A percentile compares a stretch with the other conserved stretches of the same genome.
These are phyloP conservation scores for Suillus tomentosus DNA, from an alignment of 768 basidiomycete genomes.

Conservation along the genomic window DNA sequence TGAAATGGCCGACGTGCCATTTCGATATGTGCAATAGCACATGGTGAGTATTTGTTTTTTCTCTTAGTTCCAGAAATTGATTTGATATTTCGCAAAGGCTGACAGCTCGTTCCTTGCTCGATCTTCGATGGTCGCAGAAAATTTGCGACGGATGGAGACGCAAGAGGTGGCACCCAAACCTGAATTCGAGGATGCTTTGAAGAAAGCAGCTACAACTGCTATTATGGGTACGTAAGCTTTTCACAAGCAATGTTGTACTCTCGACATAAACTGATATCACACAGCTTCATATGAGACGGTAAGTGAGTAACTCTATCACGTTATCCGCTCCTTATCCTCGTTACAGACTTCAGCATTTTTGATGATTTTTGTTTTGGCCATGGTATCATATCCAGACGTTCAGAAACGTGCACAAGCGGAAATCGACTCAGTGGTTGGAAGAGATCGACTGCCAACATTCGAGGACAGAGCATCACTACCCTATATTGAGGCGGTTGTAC, in stretches of 20 bases:
- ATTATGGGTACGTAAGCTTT: constrained; percentile 15
- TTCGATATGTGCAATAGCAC: constrained; percentile 26
- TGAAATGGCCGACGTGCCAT: constrained; percentile 22
- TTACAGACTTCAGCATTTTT: constrained; percentile 15
- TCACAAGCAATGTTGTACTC: not conserved
- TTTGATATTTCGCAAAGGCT: not conserved
- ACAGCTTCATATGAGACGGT: constrained; percentile 17
- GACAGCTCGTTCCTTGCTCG: not conserved
- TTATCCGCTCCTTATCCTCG: not conserved
- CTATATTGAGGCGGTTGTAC: constrained; percentile 19
- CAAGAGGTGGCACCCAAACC: constrained; percentile 12
- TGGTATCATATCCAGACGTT: constrained; percentile 21
- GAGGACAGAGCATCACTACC: constrained; percentile 18
- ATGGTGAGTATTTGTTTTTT: constrained; percentile 23
- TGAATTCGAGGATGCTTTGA: constrained; percentile 16
- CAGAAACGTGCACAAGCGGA: constrained; percentile 22
- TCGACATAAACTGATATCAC: not conserved
- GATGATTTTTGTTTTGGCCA: constrained; percentile 20
- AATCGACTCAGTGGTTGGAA: constrained; percentile 24
- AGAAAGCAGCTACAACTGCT: constrained; percentile 16
- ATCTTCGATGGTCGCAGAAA: constrained; percentile 18
- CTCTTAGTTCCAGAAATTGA: not conserved
- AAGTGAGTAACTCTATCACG: not conserved
- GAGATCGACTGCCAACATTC: constrained; percentile 16
- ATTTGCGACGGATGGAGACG: constrained; percentile 19